Conservation (phyloP, 352 stramenopile species). For the Pythium vanterpoolii region DNA sequence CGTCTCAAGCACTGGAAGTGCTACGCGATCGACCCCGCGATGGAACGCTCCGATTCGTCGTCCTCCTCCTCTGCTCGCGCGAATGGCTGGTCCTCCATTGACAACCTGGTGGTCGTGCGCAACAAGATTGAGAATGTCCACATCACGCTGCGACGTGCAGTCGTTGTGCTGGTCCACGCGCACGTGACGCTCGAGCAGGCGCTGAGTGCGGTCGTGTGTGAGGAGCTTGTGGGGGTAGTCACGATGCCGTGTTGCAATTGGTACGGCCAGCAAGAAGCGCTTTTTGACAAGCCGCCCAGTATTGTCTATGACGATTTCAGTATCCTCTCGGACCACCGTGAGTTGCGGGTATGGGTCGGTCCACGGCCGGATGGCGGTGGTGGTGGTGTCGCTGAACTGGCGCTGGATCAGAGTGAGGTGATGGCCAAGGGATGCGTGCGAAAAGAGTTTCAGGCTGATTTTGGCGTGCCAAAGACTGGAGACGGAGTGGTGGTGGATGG, state of each 20-base stretch:
- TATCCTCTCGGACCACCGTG: constrained; percentile 72
- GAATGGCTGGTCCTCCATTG: constrained; percentile 42
- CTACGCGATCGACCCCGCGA: constrained; percentile 76
- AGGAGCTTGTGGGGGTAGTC: constrained; percentile 56
- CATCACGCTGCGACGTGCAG: constrained; percentile 48
- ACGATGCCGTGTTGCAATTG: constrained; percentile 84
- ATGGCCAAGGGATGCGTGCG: constrained; percentile 54
- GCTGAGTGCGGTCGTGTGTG: constrained; percentile 56
- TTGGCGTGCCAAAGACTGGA: neutral
- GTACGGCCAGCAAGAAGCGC: constrained; percentile 65
- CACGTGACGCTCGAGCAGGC: constrained; percentile 78
- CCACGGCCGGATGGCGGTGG: constrained; percentile 16
- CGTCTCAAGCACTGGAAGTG: constrained; percentile 69
- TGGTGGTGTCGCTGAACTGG: neutral
- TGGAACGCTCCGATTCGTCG: constrained; percentile 29
- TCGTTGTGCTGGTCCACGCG: constrained; percentile 76
- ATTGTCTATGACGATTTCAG: constrained; percentile 84
- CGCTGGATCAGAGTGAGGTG: constrained; percentile 14
- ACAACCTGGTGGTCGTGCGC: constrained; percentile 69
- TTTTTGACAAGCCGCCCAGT: constrained; percentile 49
- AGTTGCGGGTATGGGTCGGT: constrained; percentile 53
- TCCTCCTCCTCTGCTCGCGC: constrained; percentile 30
- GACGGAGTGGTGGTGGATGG: neutral
- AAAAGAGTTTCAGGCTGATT: constrained; percentile 29
- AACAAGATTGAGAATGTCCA: constrained; percentile 86